Evolutionary conservation across 2,329 filamentous ascomycete species (phyloP), one percentile per base, ranked within the genome.

Genomic region (Mariannaea elegans): DNA sequence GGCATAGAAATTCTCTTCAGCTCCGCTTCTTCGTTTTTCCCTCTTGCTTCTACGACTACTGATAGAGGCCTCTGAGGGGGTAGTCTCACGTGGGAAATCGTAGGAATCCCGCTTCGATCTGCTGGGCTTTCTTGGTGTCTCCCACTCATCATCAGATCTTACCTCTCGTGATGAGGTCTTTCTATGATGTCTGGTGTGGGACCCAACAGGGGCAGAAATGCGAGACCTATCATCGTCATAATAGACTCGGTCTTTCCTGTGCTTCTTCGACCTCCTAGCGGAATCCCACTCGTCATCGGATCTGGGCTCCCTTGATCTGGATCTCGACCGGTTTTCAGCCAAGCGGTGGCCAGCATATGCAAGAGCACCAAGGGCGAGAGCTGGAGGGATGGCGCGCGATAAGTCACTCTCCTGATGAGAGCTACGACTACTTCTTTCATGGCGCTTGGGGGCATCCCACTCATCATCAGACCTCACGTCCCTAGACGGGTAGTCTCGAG

Each of bases 21-120:
- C 61, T 52, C 67, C 71, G 50, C 75, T 77, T 57, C 71, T 73
- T 52, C 73, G 73, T 69, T 77, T 79, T 7, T 75, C 75, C 63
- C 76, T 78, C 65, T 73, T 78, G 64, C 75, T 78, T 63, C 73
- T 77, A 59, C 75, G 78, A 64, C 75, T 79, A 63, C 75, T 77
- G 45, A 75, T 72, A 52, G 78, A 78, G 10, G 73, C 64, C 50
- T 81, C 80, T 24, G 80, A 79, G 9, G 71, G 67, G 9, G 73
- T 66, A 27, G 66, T 62, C 32, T 76, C 75, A 24, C 68, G 71
- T 1, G 69, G 67, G 14, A 75, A 75, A 18, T 77, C 75, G 18
- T 61, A 66, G 12, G 71, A 64, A 31, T 72, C 67, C 72, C 67
- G 76, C 65, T 77, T 79, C 19, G 75, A 76, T 57, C 72, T 74